Conservation (phyloP, 2,329 filamentous ascomycete genomes). For the Samsoniella hepiali region DNA sequence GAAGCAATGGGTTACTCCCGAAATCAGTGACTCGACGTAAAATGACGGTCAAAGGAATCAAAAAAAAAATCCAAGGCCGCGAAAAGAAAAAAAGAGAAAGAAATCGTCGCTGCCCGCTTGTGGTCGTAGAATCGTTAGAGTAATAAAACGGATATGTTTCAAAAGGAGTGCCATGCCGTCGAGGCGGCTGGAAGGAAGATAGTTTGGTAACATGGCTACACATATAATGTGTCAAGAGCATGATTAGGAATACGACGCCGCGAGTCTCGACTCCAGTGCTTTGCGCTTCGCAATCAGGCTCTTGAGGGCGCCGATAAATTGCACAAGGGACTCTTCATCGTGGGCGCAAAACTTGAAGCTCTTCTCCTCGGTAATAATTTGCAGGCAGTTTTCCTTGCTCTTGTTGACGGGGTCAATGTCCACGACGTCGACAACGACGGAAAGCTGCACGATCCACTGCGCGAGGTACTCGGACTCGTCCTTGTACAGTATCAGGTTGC, state of each 20-base stretch:
- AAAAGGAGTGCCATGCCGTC: constrained; percentile 4
- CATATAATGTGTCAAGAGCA: not conserved
- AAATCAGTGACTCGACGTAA: not conserved
- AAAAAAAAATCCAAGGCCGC: constrained; percentile 3
- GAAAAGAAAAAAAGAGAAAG: constrained; percentile 11
- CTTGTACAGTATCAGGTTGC: constrained; percentile 87
- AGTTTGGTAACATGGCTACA: not conserved
- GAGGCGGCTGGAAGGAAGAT: not conserved
- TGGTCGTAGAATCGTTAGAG: constrained; percentile 14
- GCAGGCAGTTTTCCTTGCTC: constrained; percentile 82
- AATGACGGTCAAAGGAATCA: not conserved
- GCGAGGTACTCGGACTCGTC: constrained; percentile 88
- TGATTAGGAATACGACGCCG: constrained; percentile 25
- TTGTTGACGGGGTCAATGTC: constrained; percentile 85
- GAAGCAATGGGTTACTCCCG: not conserved
- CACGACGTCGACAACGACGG: constrained; percentile 80
- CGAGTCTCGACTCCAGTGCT: constrained; percentile 54
- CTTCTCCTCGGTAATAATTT: constrained; percentile 92
- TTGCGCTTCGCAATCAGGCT: constrained; percentile 72
- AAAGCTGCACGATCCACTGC: constrained; percentile 74
- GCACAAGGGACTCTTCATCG: constrained; percentile 77
- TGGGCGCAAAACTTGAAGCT: constrained; percentile 72
- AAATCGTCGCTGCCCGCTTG: constrained; percentile 8
- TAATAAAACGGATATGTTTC: constrained; percentile 9
- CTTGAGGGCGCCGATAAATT: constrained; percentile 88